Evolutionary conservation across 441 rosid genomes (phyloP).

Genomic region (Metrosideros polymorpha): DNA sequence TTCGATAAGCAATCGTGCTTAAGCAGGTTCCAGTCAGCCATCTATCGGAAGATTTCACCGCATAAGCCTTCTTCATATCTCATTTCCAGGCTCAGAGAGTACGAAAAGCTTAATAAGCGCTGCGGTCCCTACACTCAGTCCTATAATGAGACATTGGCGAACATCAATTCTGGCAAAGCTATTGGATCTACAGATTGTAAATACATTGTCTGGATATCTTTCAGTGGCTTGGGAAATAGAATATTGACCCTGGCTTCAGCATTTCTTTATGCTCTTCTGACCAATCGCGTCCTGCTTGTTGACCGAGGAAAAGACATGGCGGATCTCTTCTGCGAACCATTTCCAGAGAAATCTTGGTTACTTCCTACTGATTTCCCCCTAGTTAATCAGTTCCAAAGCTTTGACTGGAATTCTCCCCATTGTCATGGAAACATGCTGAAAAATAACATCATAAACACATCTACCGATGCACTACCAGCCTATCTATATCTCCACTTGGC

Average conservation of each 20-base stretch:
- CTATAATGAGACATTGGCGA: slow-evolving; percentile 37
- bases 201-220: slow-evolving; percentile 66
- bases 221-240: slow-evolving; percentile 74
- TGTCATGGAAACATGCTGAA: slow-evolving; percentile 50
- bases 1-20: slow-evolving; percentile 48
- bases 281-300: slow-evolving; percentile 56
- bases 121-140: slow-evolving; percentile 67
- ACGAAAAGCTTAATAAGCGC: slow-evolving; percentile 51
- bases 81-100: slow-evolving; percentile 53
- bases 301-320: slow-evolving; percentile 60
- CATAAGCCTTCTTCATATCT: slow-evolving; percentile 61
- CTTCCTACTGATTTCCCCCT: slow-evolving; percentile 50
- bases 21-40: slow-evolving; percentile 43
- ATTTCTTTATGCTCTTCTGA: slow-evolving; percentile 64
- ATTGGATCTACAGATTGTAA: slow-evolving; percentile 34
- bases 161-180: slow-evolving; percentile 25
- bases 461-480: slow-evolving; percentile 17
- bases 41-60: slow-evolving; percentile 41
- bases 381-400: slow-evolving; percentile 17
- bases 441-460: slow-evolving; percentile 17
- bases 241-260: slow-evolving; percentile 53
- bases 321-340: slow-evolving; percentile 67
- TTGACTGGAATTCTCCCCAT: slow-evolving; percentile 29
- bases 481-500: slow-evolving; percentile 48
- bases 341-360: slow-evolving; percentile 51